Conservation (phyloP, 2,329 filamentous ascomycete genomes). For the Colletotrichum melonis region DNA sequence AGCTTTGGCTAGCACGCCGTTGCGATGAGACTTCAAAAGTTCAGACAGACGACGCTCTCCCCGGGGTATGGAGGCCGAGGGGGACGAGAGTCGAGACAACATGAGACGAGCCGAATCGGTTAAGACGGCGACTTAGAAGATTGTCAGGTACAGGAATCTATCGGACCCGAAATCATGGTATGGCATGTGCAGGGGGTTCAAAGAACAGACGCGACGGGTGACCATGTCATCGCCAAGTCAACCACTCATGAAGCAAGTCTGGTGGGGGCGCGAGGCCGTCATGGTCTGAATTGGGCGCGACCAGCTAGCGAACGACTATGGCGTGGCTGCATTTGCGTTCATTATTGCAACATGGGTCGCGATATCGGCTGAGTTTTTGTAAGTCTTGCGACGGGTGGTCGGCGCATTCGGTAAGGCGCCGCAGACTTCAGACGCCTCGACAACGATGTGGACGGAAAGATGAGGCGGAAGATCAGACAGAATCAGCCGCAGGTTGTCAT, state of each 20-base stretch:
- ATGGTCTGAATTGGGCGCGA: background rate
- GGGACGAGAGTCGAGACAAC: background rate
- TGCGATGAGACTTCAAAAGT: background rate
- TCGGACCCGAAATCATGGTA: constrained; percentile 10
- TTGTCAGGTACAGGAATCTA: constrained; percentile 18
- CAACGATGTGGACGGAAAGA: constrained; percentile 5
- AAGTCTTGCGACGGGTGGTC: constrained; percentile 1
- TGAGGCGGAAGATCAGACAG: constrained; percentile 35
- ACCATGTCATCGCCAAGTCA: background rate
- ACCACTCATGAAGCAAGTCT: background rate
- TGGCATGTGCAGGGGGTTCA: constrained; percentile 1
- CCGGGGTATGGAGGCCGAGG: background rate
- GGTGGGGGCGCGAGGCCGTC: background rate
- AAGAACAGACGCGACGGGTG: background rate
- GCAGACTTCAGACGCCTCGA: background rate
- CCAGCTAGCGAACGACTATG: background rate
- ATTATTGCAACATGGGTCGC: background rate
- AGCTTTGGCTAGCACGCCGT: background rate
- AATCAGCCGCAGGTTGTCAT: constrained; percentile 31
- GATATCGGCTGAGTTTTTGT: constrained; percentile 4
- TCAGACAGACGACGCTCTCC: background rate
- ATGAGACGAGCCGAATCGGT: constrained; percentile 22
- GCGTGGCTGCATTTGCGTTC: background rate
- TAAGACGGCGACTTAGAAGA: background rate
- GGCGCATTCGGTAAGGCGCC: background rate